Evolutionary conservation across 805 yeast species (phyloP).

Genomic region (Lachancea dasiensis): DNA sequence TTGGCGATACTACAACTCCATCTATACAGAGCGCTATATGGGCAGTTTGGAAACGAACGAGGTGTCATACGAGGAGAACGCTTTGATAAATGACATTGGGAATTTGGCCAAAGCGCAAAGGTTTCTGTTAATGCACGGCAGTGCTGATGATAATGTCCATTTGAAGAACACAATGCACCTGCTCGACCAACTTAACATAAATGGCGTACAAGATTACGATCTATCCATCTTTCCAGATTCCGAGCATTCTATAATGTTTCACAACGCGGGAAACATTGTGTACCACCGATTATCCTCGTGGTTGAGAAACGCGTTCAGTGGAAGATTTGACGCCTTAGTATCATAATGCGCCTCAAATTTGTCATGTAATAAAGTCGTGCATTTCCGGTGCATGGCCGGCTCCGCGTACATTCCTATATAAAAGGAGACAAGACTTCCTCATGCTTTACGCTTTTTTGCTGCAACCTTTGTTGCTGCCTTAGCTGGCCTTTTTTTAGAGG

Average conservation of each 20-base stretch:
- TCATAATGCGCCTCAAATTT: background rate
- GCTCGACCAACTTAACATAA: constrained; percentile 50
- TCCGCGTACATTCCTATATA: background rate
- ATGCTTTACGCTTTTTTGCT: constrained; percentile 8
- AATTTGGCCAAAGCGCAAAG: constrained; percentile 44
- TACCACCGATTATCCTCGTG: constrained; percentile 66
- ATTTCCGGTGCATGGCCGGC: background rate
- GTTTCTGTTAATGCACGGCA: constrained; percentile 72
- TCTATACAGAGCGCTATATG: constrained; percentile 78
- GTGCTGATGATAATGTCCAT: constrained; percentile 83
- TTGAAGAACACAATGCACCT: constrained; percentile 61
- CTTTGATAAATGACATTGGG: constrained; percentile 38
- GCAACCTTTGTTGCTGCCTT: constrained; percentile 17
- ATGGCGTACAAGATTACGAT: constrained; percentile 67
- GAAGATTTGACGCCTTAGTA: constrained; percentile 24
- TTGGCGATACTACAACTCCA: constrained; percentile 70
- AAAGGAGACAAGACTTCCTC: no score
- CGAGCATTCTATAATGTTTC: constrained; percentile 73
- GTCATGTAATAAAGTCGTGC: no score
- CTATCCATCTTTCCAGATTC: constrained; percentile 89
- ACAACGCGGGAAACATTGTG: constrained; percentile 72
- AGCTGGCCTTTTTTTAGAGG: constrained; percentile 24
- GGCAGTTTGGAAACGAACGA: no score
- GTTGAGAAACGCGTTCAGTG: constrained; percentile 55
- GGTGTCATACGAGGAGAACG: constrained; percentile 35